A percentile compares a stretch with the other conserved stretches of the same genome.
Evolutionary conservation across 2,329 filamentous ascomycete genomes (phyloP).

Genomic region (Zymoseptoria ardabiliae): DNA sequence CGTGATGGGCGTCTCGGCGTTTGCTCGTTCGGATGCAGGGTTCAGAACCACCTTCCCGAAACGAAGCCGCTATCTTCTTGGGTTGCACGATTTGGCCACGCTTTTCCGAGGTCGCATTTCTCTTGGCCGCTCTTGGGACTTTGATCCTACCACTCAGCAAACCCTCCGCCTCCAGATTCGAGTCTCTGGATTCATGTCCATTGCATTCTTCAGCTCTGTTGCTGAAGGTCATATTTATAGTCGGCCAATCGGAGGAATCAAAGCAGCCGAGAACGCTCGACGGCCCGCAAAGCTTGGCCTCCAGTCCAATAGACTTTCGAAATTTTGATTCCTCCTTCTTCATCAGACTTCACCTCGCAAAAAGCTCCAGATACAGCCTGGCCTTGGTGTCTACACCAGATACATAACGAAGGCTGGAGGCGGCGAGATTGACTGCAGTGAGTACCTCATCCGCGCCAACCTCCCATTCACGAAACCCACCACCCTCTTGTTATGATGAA

Average conservation of each 20-base stretch:
- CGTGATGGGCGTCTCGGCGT: neutral
- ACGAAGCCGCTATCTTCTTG: neutral
- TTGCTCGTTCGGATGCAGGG: neutral
- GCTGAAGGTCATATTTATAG: neutral
- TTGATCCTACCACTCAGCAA: neutral
- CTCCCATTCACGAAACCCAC: neutral
- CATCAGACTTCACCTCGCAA: neutral
- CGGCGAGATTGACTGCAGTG: neutral
- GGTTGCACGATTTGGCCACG: neutral
- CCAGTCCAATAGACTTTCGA: neutral
- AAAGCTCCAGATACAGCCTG: neutral
- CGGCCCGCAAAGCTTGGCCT: neutral
- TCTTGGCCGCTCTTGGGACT: neutral
- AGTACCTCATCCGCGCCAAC: neutral
- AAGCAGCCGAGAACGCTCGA: neutral
- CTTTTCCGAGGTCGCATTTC: neutral
- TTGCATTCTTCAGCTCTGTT: neutral
- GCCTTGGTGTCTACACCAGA: neutral
- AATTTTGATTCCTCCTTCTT: neutral
- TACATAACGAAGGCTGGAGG: neutral
- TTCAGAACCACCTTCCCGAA: neutral
- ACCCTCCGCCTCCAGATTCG: neutral
- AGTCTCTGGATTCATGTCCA: neutral
- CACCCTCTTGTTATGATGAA: neutral
- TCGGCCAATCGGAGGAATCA: neutral